Conservation (phyloP, 192 early-diverging fungal species). For the Coemansia sp. region DNA sequence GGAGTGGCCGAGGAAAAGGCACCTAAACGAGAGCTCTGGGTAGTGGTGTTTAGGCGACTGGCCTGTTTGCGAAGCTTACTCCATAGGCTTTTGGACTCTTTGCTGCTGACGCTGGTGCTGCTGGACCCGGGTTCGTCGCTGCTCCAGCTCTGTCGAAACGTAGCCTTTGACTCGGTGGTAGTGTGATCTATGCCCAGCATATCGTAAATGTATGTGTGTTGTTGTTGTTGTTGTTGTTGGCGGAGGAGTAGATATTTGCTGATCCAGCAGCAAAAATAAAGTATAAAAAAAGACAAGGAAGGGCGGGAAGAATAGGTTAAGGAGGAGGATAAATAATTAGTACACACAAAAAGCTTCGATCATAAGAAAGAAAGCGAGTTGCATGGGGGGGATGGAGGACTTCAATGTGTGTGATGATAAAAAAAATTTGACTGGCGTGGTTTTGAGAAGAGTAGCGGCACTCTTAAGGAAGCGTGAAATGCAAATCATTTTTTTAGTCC, state of each 20-base stretch:
- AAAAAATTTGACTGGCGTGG: not conserved
- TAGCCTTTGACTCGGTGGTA: not conserved
- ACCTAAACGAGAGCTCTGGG: not conserved
- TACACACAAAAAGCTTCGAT: slow-evolving; percentile 1
- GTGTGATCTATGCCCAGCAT: slow-evolving; percentile 13
- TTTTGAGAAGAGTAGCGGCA: not conserved
- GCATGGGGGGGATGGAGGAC: not conserved
- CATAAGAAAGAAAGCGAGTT: not conserved
- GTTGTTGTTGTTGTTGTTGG: not conserved
- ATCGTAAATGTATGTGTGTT: slow-evolving; percentile 12
- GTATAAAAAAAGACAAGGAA: not conserved
- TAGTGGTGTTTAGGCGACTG: slow-evolving; percentile 27
- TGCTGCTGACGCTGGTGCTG: slow-evolving; percentile 42
- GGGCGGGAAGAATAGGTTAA: not conserved
- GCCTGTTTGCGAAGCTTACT: slow-evolving; percentile 47
- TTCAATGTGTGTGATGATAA: not conserved
- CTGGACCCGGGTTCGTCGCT: slow-evolving; percentile 49
- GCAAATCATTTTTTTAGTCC: not conserved
- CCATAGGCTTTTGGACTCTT: slow-evolving; percentile 40
- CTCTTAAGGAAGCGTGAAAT: not conserved
- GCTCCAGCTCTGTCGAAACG: slow-evolving; percentile 49
- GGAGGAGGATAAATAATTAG: slow-evolving; percentile 4
- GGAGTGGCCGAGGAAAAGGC: not conserved
- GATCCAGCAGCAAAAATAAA: slow-evolving; percentile 8
- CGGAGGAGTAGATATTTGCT: not conserved